Percentiles rank a stretch among this genome's conserved stretches.
phyloP scores from a whole-genome alignment of 805 yeast species.

The Lipomyces sp. region DNA sequence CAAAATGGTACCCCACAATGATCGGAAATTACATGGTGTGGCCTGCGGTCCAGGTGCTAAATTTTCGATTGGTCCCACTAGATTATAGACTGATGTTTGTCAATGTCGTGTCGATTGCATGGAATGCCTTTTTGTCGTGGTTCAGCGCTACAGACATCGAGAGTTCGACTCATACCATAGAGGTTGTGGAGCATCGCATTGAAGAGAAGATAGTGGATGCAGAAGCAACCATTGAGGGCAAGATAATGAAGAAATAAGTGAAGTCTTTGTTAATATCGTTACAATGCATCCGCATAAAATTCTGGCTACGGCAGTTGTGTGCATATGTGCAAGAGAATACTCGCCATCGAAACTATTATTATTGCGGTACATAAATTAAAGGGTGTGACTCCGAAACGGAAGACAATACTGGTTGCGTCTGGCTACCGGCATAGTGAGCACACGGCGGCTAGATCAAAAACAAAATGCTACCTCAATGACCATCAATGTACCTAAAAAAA shows the following conservation, averaged over 20 bases:
- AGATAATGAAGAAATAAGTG: neutral
- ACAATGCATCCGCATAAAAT: neutral
- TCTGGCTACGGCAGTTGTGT: too few species aligned
- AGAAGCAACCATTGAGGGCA: slow-evolving; percentile 8
- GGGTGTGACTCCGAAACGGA: too few species aligned
- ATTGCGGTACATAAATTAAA: too few species aligned
- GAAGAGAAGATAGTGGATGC: slow-evolving; percentile 8
- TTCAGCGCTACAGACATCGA: slow-evolving; percentile 13
- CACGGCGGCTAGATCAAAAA: too few species aligned
- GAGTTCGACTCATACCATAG: slow-evolving; percentile 4
- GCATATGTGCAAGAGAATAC: neutral
- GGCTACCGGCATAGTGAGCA: too few species aligned
- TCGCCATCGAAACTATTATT: too few species aligned
- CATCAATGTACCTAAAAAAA: too few species aligned
- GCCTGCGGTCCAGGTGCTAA: slow-evolving; percentile 70
- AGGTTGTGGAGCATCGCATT: slow-evolving; percentile 14
- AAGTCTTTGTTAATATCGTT: too few species aligned
- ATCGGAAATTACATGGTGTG: slow-evolving; percentile 71
- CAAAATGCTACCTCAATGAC: too few species aligned
- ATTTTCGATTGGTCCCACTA: slow-evolving; percentile 46
- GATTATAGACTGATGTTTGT: slow-evolving; percentile 59
- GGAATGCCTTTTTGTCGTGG: slow-evolving; percentile 75
- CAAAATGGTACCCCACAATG: slow-evolving; percentile 60
- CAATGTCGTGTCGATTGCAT: slow-evolving; percentile 67
- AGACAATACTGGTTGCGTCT: too few species aligned